Conservation (phyloP, 2,329 filamentous ascomycete species). For the Corniculantispora saksenae region DNA sequence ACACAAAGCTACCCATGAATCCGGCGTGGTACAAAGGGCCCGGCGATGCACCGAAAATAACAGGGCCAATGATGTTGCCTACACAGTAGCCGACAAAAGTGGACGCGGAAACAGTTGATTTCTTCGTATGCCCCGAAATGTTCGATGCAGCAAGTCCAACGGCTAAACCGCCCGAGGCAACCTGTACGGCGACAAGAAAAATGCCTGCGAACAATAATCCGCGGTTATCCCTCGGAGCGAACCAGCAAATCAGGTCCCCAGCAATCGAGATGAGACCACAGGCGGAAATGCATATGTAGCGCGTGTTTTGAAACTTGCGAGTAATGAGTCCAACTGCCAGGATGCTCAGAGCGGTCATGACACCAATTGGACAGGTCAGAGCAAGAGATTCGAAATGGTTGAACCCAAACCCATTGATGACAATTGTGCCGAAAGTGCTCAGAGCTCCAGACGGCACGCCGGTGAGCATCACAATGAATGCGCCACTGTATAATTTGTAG, state of each 20-base stretch:
- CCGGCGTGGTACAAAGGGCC: constrained; percentile 49
- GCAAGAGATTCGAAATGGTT: constrained; percentile 43
- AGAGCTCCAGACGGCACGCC: constrained; percentile 50
- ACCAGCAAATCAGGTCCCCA: constrained; percentile 11
- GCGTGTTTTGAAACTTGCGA: constrained; percentile 45
- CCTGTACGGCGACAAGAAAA: constrained; percentile 11
- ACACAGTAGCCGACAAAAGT: constrained; percentile 38
- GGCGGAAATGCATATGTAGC: constrained; percentile 24
- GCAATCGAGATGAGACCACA: constrained; percentile 7
- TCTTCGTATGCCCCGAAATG: constrained; percentile 14
- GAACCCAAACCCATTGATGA: constrained; percentile 34
- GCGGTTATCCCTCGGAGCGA: constrained; percentile 1
- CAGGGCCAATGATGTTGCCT: constrained; percentile 47
- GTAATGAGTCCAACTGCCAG: constrained; percentile 50
- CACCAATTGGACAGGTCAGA: constrained; percentile 53
- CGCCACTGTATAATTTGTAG: constrained; percentile 60
- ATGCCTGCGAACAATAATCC: constrained; percentile 14
- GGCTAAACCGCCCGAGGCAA: constrained; percentile 11
- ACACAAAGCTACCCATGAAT: constrained; percentile 48
- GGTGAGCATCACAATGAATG: constrained; percentile 48
- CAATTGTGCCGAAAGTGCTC: constrained; percentile 26
- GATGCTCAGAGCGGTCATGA: constrained; percentile 50
- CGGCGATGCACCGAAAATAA: constrained; percentile 37
- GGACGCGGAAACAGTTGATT: constrained; percentile 13
- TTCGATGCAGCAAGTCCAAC: constrained; percentile 13